Evolutionary conservation across 116 monocot species (phyloP).

Genomic region (Posidonia oceanica): DNA sequence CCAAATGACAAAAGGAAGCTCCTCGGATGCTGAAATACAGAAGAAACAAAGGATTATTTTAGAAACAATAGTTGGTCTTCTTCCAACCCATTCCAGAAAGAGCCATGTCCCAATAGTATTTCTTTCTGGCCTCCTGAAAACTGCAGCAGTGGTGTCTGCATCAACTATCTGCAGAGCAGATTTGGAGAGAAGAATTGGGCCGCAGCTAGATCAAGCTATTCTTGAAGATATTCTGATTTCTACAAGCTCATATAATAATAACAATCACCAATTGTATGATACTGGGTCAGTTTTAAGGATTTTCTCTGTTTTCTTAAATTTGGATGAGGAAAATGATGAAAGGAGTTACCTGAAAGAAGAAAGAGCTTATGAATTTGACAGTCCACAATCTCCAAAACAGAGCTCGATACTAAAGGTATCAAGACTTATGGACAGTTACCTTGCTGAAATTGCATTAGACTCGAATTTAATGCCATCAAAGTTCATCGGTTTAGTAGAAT

Average conservation of each 20-base stretch:
- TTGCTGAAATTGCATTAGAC: conserved; percentile 80
- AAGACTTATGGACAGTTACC: conserved; percentile 81
- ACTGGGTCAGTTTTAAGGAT: conserved; percentile 59
- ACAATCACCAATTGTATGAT: conserved; percentile 50
- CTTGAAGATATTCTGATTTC: conserved; percentile 78
- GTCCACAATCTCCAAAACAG: conserved; percentile 56
- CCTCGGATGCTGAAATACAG: conserved; percentile 21
- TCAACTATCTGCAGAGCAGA: conserved; percentile 50
- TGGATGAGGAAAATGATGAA: conserved; percentile 50
- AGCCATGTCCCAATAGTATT: conserved; percentile 60
- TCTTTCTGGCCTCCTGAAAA: conserved; percentile 63
- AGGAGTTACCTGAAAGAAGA: conserved; percentile 17
- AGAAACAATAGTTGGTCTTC: conserved; percentile 58
- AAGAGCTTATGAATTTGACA: conserved; percentile 47
- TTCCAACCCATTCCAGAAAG: conserved; percentile 51
- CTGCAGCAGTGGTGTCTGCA: conserved; percentile 30
- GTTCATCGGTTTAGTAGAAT: conserved; percentile 67
- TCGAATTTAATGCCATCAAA: conserved; percentile 63
- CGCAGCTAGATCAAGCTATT: conserved; percentile 78
- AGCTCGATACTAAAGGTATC: conserved; percentile 50
- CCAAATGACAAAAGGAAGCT: conserved; percentile 14
- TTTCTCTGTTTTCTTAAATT: conserved; percentile 56
- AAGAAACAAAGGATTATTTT: conserved; percentile 16
- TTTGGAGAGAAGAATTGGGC: conserved; percentile 63
- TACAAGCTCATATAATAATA: conserved; percentile 12